Percentiles rank a stretch among this genome's conserved stretches.
Conservation (phyloP, 768 basidiomycete genomes). For the Hypholoma fasciculare region DNA sequence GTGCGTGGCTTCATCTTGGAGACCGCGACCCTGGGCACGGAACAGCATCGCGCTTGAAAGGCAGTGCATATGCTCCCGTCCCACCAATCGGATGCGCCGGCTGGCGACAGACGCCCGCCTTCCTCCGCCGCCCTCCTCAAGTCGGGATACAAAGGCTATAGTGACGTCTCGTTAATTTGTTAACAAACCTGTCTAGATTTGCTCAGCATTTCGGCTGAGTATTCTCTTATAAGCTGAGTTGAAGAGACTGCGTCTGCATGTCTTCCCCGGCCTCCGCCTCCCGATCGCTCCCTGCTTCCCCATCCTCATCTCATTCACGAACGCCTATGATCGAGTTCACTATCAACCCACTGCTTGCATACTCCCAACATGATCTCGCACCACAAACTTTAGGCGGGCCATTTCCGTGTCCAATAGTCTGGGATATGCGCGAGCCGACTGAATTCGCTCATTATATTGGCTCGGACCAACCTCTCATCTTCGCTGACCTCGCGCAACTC, state of each 20-base stretch:
- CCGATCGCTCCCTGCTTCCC: background rate
- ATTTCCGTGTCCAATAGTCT: background rate
- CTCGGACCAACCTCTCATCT: background rate
- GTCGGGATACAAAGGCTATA: background rate
- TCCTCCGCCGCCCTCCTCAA: background rate
- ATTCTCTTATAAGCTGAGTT: background rate
- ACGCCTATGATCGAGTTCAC: background rate
- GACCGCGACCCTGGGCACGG: slow-evolving; percentile 1
- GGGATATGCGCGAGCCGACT: slow-evolving; percentile 5
- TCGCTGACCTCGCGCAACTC: background rate
- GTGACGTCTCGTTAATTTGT: background rate
- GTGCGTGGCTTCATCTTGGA: background rate
- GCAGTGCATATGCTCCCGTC: background rate
- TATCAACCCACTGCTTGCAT: slow-evolving; percentile 1
- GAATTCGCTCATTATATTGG: background rate
- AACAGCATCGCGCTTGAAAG: slow-evolving; percentile 1
- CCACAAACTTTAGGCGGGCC: background rate
- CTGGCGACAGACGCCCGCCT: background rate
- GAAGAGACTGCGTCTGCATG: background rate
- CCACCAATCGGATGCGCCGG: background rate
- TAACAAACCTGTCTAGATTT: background rate
- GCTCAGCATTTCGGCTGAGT: background rate
- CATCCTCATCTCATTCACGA: no score
- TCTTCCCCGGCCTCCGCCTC: background rate
- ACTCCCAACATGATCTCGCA: background rate